Percentiles rank a stretch among this genome's conserved stretches.
Conservation (phyloP, 1,284 basidiomycete genomes). For the Ceratobasidium sp. region DNA sequence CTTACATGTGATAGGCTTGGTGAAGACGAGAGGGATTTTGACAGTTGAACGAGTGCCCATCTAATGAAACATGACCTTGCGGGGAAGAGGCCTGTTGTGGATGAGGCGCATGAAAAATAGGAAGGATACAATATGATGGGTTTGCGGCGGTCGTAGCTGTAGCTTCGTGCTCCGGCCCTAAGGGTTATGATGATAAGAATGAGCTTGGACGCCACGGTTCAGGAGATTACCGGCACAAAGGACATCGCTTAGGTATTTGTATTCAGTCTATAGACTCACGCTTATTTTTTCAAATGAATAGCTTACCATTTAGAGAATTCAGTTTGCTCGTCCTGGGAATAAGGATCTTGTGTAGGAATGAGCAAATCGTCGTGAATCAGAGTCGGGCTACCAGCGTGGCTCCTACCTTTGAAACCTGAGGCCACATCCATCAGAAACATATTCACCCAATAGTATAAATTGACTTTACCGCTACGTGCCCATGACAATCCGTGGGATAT, state of each 20-base stretch:
- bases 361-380: neutral
- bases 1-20: constrained; percentile 62
- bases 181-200: neutral
- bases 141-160: constrained; percentile 53
- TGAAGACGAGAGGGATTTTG: constrained; percentile 62
- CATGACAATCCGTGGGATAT: constrained; percentile 63
- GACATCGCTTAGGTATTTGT: constrained; percentile 53
- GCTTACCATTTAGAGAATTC: constrained; percentile 65
- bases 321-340: constrained; percentile 60
- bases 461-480: constrained; percentile 51
- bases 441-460: neutral
- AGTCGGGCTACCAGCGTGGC: neutral
- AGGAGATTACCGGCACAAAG: constrained; percentile 58
- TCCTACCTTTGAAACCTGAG: constrained; percentile 38
- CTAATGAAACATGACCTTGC: constrained; percentile 60
- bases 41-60: constrained; percentile 63
- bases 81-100: constrained; percentile 43
- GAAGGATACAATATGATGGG: constrained; percentile 63
- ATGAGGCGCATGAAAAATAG: constrained; percentile 60
- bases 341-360: constrained; percentile 57
- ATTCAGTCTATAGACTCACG: neutral
- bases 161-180: constrained; percentile 59
- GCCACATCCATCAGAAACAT: neutral
- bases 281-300: neutral
- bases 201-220: neutral